Evolutionary conservation across 352 stramenopile genomes (phyloP), one percentile per base, ranked within the genome.

Genomic region (Globisporangium emineosum): DNA sequence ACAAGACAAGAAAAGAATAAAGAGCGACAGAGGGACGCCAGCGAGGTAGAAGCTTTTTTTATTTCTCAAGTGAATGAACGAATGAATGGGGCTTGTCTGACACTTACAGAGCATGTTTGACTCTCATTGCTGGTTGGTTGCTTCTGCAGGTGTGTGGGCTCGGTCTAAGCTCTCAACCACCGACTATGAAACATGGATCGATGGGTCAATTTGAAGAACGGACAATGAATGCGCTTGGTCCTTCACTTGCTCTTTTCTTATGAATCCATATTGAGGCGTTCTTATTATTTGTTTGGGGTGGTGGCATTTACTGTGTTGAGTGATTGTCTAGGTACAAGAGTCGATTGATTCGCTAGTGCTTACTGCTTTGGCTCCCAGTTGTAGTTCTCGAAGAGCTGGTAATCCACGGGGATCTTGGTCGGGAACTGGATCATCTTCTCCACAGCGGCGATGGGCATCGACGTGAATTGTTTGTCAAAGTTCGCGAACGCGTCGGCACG

Each of bases 391-490:
- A 92, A 92, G 60, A 94, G 73, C 62, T 92, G 83, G 59, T 94
- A 89, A 67, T 91, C 85, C 69, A 90, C 83, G 5, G 81, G 79
- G 32, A 89, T 84, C 64, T 90, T 89, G 8, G 83, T 73, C 5
- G 83, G 80, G 65, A 94, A 94, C 57, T 83, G 78, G 9, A 75
- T 73, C 85, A 94, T 94, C 57, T 79, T 88, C 43, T 91, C 80
- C 45, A 91, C 80, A 0, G 70, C 69, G 30, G 74, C 69, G 43
- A 95, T 65, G 25, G 84, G 72, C 77, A 97, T 89, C 32, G 81
- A 90, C 17, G 88, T 96, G 67, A 97, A 96, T 62, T 93, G 74
- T 23, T 78, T 78, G 61, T 96, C 89, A 63, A 97, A 97, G 64
- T 96, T 97, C 45, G 71, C 81, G 32, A 86, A 91, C 23, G 85